Base-by-base conservation (phyloP, 306 rosid genomes). In the Malus sieversii region DNA sequence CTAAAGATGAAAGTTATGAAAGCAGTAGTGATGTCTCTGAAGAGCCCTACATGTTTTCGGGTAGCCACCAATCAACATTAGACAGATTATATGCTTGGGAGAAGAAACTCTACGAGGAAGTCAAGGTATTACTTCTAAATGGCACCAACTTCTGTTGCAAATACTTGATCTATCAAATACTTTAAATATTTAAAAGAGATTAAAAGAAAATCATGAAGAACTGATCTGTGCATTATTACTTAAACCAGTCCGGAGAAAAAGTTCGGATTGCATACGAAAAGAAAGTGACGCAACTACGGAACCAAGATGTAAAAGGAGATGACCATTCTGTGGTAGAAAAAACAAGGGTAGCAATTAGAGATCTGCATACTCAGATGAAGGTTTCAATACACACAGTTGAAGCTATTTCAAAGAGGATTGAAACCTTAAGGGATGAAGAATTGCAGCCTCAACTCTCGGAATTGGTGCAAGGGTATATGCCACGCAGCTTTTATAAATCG, bases 361-460 rank as follows among this genome's bases (percentile, higher is more conserved):
- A 92, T 83, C 85, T 95, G 74, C 92, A 86, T 65, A 88, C 98
- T 16, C 93, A 85, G 85, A 90, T 95, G 73, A 90, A 86, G 74
- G 93, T 95, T 89, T 95, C 99, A 67, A 90, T 92, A 78, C 99
- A 90, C 82, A 86, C 97, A 5, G 86, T 92, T 69, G 99, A 90
- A 85, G 90, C 91, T 78, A 88, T 90, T 82, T 89, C 97, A 4
- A 74, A 70, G 75, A 86, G 97, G 86, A 92, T 95, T 42, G 97
- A 95, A 82, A 87, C 96, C 75, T 68, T 95, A 48, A 82, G 97
- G 78, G 99, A 95, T 52, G 90, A 90, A 80, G 99, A 95, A 75
- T 81, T 95, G 88, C 97, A 89, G 82, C 97, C 92, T 82, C 99
- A 95, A 80, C 93, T 95, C 79, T 85, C 86, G 75, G 89, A 87